Base-by-base conservation (phyloP, 768 basidiomycete species). In the Stropharia rugosoannulata region DNA sequence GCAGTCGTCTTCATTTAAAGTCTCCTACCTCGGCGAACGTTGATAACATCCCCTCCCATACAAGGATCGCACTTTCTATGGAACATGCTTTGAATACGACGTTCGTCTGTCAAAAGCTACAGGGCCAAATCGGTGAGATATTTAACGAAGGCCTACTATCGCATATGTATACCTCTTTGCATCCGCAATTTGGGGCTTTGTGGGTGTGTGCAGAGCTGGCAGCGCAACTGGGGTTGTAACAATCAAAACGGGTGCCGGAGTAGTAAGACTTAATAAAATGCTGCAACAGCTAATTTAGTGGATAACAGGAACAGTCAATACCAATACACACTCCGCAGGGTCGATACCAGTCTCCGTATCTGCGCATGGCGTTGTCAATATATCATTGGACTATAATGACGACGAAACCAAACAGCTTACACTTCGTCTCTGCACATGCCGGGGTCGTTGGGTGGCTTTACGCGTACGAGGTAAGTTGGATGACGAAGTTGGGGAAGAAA, bases 221-320 rank as follows among this genome's bases (percentile, higher is more conserved):
- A 36, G 68, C 77, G 68, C 87, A 90, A 18, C 64, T 66, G 5
- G 72, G 69, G 32, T 68, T 71, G 37, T 71, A 68, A 63, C 88
- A 90, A 66, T 90, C 87, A 49, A 67, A 68, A 52, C 70, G 79
- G 54, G 76, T 70, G 35, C 89, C 87, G 0, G 85, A 82, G 61
- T 86, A 84, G 62, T 88, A 89, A 25, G 75, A 63, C 37, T 75
- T 74, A 46, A 87, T 76, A 67, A 85, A 88, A 68, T 87, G 85
- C 87, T 89, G 54, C 29, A 6, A 35, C 15, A 18, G 11, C 9
- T 45, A 13, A 19, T n/a, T 37, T 25, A 48, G 22, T 48, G n/a
- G 6, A 49, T 19, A 13, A 25, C 62, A 45, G 45, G 6, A 48
- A 42, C 19, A 11, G 43, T 58, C 22, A 63, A 37, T 12, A 27